Evolutionary conservation across 441 rosid species (phyloP), one percentile per base, ranked within the genome.

Genomic region (Pelargonium citronellum): DNA sequence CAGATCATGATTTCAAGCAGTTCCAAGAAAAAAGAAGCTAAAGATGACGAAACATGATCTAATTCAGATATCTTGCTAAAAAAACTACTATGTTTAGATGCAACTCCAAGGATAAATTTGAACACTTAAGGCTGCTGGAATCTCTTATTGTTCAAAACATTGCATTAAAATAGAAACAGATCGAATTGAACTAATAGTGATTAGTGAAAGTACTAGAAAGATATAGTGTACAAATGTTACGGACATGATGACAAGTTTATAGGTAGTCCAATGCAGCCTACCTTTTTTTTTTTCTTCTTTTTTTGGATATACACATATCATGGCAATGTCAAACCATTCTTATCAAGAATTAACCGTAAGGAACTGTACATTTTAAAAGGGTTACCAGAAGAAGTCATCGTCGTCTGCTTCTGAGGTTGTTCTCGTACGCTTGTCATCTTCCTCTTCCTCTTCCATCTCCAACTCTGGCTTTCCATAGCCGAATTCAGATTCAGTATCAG

Each of bases 371-470:
- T 62, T 71, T 81, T 68, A 74, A 74, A 63, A 20, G 69, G 70
- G 74, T 81, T 81, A 90, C 92, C 86, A 87, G 91, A 89, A 90
- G 68, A 77, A 64, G 76, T 90, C 96, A 74, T 89, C 99, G 22
- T 30, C 37, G 37, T 74, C 85, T 44, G 82, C 87, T 19, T 81
- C 81, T 2, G 81, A 20, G 39, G 88, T 74, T 9, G 63, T 43
- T 22, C 44, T 34, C 16, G 86, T 69, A 5, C 73, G 84, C 13
- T 43, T 77, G 73, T 83, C 75, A 10, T 75, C 71, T 44, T 88
- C 90, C 67, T 83, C 92, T 76, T 91, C 96, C 55, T 43, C 74
- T 78, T 89, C 94, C 87, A 85, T 70, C 85, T 89, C 89, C 69
- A 78, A 37, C 80, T 85, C 92, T 46, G 88, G 85, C 64, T 90